These are phyloP conservation scores for Cichorium intybus DNA, from an alignment of 140 eudicot species.

Conservation along the genomic window DNA sequence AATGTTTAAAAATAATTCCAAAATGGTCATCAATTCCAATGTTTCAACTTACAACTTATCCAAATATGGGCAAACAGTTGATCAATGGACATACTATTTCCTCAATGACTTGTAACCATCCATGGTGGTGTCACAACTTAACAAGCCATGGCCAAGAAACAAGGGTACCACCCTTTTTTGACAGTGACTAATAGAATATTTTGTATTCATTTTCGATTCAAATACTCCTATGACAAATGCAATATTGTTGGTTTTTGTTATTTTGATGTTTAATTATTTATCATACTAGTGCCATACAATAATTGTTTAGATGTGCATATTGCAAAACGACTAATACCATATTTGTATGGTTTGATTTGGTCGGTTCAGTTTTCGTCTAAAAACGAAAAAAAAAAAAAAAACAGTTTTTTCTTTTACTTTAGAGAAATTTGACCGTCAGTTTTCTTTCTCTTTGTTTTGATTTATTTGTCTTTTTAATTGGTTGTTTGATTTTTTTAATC, in stretches of 20 bases:
- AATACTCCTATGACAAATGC: background rate
- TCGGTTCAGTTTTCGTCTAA: too few relatives aligned
- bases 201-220: background rate
- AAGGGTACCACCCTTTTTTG: slow-evolving; percentile 8
- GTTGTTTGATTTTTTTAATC: too few relatives aligned
- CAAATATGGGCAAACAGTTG: slow-evolving; percentile 33
- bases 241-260: background rate
- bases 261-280: background rate
- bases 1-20: background rate
- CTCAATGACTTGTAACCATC: slow-evolving; percentile 35
- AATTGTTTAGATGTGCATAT: too few relatives aligned
- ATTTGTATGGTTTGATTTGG: too few relatives aligned
- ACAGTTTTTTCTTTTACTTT: too few relatives aligned
- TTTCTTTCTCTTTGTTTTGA: too few relatives aligned
- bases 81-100: slow-evolving; percentile 34
- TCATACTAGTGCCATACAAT: too few relatives aligned
- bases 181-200: background rate
- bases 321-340: too few relatives aligned
- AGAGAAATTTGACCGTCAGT: too few relatives aligned
- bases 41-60: slow-evolving; percentile 13
- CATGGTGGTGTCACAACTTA: slow-evolving; percentile 43
- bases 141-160: slow-evolving; percentile 17
- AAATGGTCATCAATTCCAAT: slow-evolving; percentile 8
- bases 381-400: too few relatives aligned
- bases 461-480: too few relatives aligned